Percentiles rank a stretch among this genome's conserved stretches.
phyloP scores from a whole-genome alignment of 345 rosid genomes.

The Eucalyptus dawsonii region DNA sequence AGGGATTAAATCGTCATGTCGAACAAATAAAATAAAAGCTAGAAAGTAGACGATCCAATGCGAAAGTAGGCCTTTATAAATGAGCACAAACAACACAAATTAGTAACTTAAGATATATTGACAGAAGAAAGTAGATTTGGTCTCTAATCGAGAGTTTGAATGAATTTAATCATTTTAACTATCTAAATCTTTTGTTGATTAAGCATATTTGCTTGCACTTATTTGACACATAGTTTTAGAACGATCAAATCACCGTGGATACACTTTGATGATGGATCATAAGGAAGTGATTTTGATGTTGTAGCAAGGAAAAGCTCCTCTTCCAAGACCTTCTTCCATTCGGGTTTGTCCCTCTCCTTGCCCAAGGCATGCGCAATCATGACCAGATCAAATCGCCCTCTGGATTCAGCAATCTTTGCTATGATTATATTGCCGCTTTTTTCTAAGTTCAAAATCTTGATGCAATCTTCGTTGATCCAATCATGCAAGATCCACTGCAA shows the following conservation, averaged over 20 bases:
- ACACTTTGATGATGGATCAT: not conserved
- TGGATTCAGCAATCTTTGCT: not conserved
- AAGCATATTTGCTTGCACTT: not conserved
- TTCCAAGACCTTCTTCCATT: constrained; percentile 9
- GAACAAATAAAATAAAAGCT: not conserved
- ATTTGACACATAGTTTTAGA: not conserved
- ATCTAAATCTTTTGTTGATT: not conserved
- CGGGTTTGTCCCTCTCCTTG: constrained; percentile 2
- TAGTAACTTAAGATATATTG: not conserved
- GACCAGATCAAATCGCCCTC: constrained; percentile 1
- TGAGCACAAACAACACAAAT: not conserved
- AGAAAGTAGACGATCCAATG: not conserved
- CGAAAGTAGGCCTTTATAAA: not conserved
- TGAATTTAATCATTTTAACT: not conserved
- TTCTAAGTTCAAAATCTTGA: not conserved
- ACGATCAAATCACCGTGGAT: not conserved
- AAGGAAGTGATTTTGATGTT: not conserved
- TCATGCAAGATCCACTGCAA: not conserved
- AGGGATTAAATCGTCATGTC: not conserved
- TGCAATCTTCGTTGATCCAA: not conserved
- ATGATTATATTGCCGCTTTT: not conserved
- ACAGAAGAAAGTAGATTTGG: not conserved
- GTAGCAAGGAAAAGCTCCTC: constrained; percentile 10
- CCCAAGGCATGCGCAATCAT: constrained; percentile 3
- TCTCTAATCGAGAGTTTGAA: not conserved